These are phyloP conservation scores for Rauvolfia tetraphylla DNA, from an alignment of 257 asterid genomes.

Conservation along the genomic window DNA sequence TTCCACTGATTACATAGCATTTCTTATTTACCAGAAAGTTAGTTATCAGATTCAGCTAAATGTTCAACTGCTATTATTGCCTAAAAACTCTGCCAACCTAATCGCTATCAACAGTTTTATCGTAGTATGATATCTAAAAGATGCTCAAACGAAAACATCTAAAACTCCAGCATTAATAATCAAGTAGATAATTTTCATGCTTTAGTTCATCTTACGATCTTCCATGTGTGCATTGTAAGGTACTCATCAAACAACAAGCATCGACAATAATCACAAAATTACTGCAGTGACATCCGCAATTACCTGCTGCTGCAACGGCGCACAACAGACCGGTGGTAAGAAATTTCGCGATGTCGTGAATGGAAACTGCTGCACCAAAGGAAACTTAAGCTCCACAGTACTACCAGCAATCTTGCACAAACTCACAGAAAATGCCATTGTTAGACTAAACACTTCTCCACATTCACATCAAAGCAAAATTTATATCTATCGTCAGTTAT, in stretches of 20 bases:
- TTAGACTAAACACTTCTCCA: conserved; percentile 11
- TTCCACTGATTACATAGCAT: background rate
- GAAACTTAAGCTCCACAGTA: conserved; percentile 21
- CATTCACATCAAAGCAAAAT: background rate
- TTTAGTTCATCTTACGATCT: background rate
- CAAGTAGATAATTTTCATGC: no score
- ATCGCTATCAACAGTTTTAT: no score
- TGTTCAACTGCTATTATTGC: no score
- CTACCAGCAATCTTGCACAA: conserved; percentile 19
- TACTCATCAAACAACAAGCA: background rate
- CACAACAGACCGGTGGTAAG: conserved; percentile 33
- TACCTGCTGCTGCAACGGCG: conserved; percentile 42
- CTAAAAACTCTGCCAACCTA: no score
- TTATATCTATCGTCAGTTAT: background rate
- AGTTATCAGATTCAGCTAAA: no score
- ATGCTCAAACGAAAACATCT: no score
- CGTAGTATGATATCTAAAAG: no score
- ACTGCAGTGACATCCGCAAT: background rate
- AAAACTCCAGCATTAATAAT: background rate
- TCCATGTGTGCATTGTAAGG: background rate
- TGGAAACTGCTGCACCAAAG: conserved; percentile 7
- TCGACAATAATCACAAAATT: background rate
- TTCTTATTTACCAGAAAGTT: background rate
- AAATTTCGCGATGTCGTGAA: conserved; percentile 16
- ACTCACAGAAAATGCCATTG: conserved; percentile 12